Conservation (phyloP, 108 stramenopile genomes). For the Heterococcus sp. region DNA sequence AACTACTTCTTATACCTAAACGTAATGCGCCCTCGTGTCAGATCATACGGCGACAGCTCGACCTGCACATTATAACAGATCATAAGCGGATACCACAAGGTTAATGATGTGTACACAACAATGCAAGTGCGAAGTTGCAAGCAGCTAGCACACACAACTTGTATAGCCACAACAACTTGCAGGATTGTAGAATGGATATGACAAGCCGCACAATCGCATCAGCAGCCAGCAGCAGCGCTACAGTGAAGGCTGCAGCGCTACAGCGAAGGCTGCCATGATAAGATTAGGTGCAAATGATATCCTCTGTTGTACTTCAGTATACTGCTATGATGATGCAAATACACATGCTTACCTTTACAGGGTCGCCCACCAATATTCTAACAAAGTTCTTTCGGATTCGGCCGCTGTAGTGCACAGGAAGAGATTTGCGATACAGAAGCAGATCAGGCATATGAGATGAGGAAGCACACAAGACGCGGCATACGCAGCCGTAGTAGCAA, state of each 20-base stretch:
- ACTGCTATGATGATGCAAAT: no score
- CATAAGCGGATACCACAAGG: neutral
- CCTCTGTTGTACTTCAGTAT: no score
- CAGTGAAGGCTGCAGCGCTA: no score
- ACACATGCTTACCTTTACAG: slow-evolving; percentile 26
- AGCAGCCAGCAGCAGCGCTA: neutral
- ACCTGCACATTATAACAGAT: slow-evolving; percentile 6
- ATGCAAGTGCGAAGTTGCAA: neutral
- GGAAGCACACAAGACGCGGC: no score
- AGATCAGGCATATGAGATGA: neutral
- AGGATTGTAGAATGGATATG: neutral
- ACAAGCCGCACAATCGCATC: neutral
- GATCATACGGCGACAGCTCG: slow-evolving; percentile 56
- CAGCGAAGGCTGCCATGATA: no score
- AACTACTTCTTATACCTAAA: slow-evolving; percentile 47
- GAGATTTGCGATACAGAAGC: neutral
- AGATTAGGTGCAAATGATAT: no score
- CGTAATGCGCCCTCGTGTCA: slow-evolving; percentile 53
- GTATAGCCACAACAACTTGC: neutral
- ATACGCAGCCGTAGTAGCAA: no score
- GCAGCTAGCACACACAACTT: neutral
- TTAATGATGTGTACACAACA: neutral
- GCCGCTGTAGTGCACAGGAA: slow-evolving; percentile 13
- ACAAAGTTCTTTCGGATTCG: slow-evolving; percentile 59
- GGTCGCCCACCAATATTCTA: slow-evolving; percentile 55